A percentile compares a stretch with the other conserved stretches of the same genome.
Evolutionary conservation across 495 filamentous ascomycete species (phyloP).

Genomic region (Opeltia flavorubescens): DNA sequence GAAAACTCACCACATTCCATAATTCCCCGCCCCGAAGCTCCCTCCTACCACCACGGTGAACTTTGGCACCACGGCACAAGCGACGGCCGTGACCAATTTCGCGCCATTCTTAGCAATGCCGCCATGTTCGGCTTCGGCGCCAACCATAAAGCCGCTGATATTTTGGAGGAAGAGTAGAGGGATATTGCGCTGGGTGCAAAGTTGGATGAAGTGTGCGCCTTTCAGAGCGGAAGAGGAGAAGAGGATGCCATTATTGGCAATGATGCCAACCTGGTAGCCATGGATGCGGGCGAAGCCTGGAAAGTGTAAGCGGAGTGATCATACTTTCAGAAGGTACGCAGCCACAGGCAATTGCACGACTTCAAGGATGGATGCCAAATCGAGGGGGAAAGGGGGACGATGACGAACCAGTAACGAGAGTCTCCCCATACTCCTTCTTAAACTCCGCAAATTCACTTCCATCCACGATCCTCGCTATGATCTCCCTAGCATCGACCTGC

Average conservation of each 20-base stretch:
- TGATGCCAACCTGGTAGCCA: slow-evolving; percentile 80
- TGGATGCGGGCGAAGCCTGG: slow-evolving; percentile 78
- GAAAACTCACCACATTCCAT: slow-evolving; percentile 60
- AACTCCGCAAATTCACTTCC: slow-evolving; percentile 85
- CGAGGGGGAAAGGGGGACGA: neutral
- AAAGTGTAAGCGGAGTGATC: no score
- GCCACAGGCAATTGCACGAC: no score
- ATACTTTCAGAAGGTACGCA: no score
- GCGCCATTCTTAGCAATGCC: slow-evolving; percentile 98
- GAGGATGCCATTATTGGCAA: slow-evolving; percentile 96
- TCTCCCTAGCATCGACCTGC: slow-evolving; percentile 71
- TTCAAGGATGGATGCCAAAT: neutral
- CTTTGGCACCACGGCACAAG: slow-evolving; percentile 90
- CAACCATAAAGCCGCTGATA: slow-evolving; percentile 97
- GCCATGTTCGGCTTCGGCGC: slow-evolving; percentile 77
- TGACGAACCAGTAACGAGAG: slow-evolving; percentile 59
- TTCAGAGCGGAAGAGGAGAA: slow-evolving; percentile 85
- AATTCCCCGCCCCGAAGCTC: slow-evolving; percentile 61
- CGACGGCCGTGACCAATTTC: slow-evolving; percentile 91
- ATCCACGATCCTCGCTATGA: slow-evolving; percentile 91
- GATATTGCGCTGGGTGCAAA: slow-evolving; percentile 82
- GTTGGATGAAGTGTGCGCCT: slow-evolving; percentile 94
- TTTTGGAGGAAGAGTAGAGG: slow-evolving; percentile 92
- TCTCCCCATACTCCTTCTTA: slow-evolving; percentile 82
- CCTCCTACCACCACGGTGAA: slow-evolving; percentile 90